A percentile compares a stretch with the other conserved stretches of the same genome.
Evolutionary conservation across 2,329 filamentous ascomycete species (phyloP).

Genomic region (Hypoxylon sp.): DNA sequence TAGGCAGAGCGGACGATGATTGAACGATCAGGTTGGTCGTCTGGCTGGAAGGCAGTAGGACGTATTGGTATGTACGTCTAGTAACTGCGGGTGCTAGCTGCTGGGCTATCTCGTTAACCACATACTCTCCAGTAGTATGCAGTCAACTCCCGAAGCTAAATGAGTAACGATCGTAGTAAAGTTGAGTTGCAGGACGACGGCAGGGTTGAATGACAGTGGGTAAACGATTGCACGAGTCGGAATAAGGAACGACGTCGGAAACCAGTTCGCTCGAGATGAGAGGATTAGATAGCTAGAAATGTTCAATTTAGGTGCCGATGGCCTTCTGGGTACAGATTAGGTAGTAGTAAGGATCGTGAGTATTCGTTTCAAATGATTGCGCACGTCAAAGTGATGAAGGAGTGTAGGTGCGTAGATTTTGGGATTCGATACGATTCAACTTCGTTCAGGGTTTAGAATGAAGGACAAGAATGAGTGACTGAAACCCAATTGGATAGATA

Average conservation of each 20-base stretch:
- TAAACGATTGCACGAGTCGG: neutral
- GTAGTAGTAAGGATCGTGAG: constrained; percentile 34
- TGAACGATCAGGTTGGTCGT: neutral
- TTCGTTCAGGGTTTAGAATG: neutral
- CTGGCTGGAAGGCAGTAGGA: neutral
- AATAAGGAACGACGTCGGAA: constrained; percentile 13
- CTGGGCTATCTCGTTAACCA: constrained; percentile 12
- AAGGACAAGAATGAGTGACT: constrained; percentile 32
- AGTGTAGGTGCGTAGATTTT: constrained; percentile 27
- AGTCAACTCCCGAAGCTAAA: neutral
- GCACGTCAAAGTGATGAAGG: constrained; percentile 24
- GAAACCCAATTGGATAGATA: constrained; percentile 6
- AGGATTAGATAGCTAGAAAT: constrained; percentile 4
- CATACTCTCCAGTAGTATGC: constrained; percentile 30
- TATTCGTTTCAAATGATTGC: constrained; percentile 33
- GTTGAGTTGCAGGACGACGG: neutral
- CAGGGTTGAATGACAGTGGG: neutral
- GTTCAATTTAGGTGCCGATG: constrained; percentile 1
- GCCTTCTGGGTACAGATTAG: constrained; percentile 7
- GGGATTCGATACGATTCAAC: constrained; percentile 8
- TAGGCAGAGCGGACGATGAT: neutral
- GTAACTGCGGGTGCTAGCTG: constrained; percentile 2
- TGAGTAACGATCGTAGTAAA: constrained; percentile 1
- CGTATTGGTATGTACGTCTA: neutral
- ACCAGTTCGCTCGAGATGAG: constrained; percentile 5